A percentile compares a stretch with the other conserved stretches of the same genome.
Evolutionary conservation across 179 eudicot species (phyloP).

Genomic region (Gypsophila paniculata): DNA sequence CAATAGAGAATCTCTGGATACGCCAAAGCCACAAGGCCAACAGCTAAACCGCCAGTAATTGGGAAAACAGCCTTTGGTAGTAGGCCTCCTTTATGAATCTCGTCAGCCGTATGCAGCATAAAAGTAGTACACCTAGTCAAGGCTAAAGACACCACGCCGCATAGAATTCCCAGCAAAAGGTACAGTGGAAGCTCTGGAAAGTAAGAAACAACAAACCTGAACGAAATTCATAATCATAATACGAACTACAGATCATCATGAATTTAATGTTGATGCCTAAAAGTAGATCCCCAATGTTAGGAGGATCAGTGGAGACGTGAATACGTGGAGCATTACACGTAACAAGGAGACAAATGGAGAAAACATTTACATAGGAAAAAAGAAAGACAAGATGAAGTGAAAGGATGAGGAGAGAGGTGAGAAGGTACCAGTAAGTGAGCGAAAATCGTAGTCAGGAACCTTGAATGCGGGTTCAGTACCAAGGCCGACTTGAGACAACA

Average conservation of each 20-base stretch:
- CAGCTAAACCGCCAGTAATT: slow-evolving; percentile 63
- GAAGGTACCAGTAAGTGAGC: slow-evolving; percentile 76
- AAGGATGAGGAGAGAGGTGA: no score
- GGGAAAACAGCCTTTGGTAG: slow-evolving; percentile 67
- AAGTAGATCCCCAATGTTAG: no score
- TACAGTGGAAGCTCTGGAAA: slow-evolving; percentile 89
- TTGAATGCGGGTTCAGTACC: slow-evolving; percentile 94
- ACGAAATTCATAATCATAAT: slow-evolving; percentile 18
- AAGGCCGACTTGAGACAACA: slow-evolving; percentile 88
- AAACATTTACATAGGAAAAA: no score
- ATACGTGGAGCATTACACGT: not conserved
- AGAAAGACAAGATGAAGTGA: no score
- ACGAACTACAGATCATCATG: not conserved
- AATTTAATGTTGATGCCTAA: not conserved
- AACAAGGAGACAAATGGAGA: no score
- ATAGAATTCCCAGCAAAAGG: slow-evolving; percentile 82
- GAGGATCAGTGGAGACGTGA: no score
- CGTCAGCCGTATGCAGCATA: slow-evolving; percentile 49
- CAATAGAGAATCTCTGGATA: slow-evolving; percentile 97
- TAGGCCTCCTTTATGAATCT: slow-evolving; percentile 39
- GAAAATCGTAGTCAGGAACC: slow-evolving; percentile 88
- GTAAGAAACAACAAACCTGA: slow-evolving; percentile 24
- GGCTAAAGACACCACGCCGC: slow-evolving; percentile 81
- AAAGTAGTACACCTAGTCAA: slow-evolving; percentile 71
- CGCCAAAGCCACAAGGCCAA: slow-evolving; percentile 80